Evolutionary conservation across 2,329 filamentous ascomycete genomes (phyloP).

Genomic region (Alternaria metachromatica): DNA sequence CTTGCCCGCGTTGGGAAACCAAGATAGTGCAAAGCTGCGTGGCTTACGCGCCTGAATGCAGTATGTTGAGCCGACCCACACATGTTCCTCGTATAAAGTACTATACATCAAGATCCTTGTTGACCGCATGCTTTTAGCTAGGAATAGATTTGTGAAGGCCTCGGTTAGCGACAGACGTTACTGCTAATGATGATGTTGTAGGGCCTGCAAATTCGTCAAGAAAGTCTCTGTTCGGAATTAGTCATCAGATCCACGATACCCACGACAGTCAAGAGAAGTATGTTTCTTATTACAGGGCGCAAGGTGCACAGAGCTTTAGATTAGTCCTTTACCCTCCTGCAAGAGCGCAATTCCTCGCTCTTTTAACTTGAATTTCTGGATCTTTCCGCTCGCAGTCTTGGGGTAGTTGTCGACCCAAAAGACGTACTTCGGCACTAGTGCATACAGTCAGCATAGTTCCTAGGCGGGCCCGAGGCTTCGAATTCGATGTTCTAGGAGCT

Average conservation of each 20-base stretch:
- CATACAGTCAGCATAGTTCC: not conserved
- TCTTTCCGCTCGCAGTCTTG: slow-evolving; percentile 96
- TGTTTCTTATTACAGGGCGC: not conserved
- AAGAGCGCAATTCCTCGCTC: slow-evolving; percentile 61
- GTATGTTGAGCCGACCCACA: not conserved
- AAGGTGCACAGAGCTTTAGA: not conserved
- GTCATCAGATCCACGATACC: not conserved
- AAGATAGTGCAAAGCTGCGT: not conserved
- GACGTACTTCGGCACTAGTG: slow-evolving; percentile 76
- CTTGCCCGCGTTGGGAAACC: not conserved
- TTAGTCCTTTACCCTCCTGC: slow-evolving; percentile 31
- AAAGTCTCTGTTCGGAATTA: not conserved
- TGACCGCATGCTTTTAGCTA: not conserved
- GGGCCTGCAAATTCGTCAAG: not conserved
- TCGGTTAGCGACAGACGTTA: not conserved
- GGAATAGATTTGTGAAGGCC: not conserved
- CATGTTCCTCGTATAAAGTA: not conserved
- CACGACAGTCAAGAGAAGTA: not conserved
- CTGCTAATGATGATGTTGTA: not conserved
- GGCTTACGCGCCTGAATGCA: not conserved
- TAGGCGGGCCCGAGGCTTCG: not conserved
- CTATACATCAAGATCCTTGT: not conserved
- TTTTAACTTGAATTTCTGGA: slow-evolving; percentile 88
- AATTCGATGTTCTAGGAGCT: not conserved
- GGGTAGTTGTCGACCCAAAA: slow-evolving; percentile 87